A percentile compares a stretch with the other conserved stretches of the same genome.
Conservation (phyloP, 2,329 filamentous ascomycete species). For the Pseudopyricularia javanii region DNA sequence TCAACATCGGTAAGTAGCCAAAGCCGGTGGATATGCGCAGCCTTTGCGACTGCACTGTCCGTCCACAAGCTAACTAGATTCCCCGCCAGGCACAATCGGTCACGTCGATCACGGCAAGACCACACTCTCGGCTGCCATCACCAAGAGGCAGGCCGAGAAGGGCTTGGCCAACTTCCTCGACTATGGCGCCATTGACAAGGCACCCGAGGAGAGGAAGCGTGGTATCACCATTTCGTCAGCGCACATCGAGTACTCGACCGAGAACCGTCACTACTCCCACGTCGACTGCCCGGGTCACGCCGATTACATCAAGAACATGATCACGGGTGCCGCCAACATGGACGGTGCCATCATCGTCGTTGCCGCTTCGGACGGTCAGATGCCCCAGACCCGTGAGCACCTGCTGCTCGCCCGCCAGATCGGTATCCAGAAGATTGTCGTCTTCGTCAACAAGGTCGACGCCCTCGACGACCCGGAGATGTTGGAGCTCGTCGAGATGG, state of each 20-base stretch:
- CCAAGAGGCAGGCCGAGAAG: constrained; percentile 93
- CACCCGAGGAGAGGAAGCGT: constrained; percentile 97
- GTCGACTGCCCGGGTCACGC: constrained; percentile 99
- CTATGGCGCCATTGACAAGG: constrained; percentile 97
- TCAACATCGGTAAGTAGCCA: constrained; percentile 67
- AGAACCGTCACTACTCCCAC: constrained; percentile 93
- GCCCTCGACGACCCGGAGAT: constrained; percentile 96
- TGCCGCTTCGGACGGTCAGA: constrained; percentile 95
- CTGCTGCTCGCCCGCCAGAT: constrained; percentile 95
- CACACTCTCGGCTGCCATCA: constrained; percentile 95
- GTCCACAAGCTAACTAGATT: constrained; percentile 6
- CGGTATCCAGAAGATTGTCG: constrained; percentile 94
- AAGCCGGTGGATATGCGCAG: neutral
- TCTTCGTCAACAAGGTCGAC: constrained; percentile 99
- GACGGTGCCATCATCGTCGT: constrained; percentile 98
- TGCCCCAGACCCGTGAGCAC: constrained; percentile 99
- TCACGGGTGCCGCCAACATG: constrained; percentile 98
- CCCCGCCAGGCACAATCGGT: constrained; percentile 69
- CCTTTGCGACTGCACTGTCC: neutral
- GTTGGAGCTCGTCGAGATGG: constrained; percentile 99
- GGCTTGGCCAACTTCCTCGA: constrained; percentile 90
- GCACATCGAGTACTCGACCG: constrained; percentile 96
- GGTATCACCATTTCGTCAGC: constrained; percentile 99
- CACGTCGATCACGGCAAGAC: constrained; percentile 99
- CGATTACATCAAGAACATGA: constrained; percentile 99